phyloP scores from a whole-genome alignment of 148 eudicot species.

The Gaultheria prostrata region DNA sequence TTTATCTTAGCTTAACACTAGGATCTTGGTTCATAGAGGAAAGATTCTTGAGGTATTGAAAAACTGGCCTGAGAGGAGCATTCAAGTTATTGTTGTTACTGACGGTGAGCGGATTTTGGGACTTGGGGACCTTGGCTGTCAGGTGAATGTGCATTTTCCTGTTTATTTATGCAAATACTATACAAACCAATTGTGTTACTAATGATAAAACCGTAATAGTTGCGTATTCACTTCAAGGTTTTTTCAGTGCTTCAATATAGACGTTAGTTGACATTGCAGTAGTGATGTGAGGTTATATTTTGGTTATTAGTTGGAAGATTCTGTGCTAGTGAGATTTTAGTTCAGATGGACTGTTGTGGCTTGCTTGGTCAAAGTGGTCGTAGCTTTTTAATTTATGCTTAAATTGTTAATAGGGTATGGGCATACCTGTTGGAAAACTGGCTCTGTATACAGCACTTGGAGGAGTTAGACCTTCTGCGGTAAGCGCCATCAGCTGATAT shows the following conservation, averaged over 20 bases:
- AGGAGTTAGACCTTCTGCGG: constrained; percentile 92
- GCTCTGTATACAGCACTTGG: constrained; percentile 91
- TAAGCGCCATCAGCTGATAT: constrained; percentile 30
- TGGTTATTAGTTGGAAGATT: not conserved
- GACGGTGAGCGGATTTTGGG: constrained; percentile 28
- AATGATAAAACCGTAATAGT: not conserved
- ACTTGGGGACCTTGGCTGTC: constrained; percentile 30
- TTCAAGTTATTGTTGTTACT: constrained; percentile 26
- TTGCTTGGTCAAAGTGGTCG: not conserved
- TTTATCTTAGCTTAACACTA: not conserved
- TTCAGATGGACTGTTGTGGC: not conserved
- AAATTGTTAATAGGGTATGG: constrained; percentile 75
- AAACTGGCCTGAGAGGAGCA: constrained; percentile 29
- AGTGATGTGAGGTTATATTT: not conserved
- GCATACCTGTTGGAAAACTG: constrained; percentile 93
- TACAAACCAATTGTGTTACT: not conserved
- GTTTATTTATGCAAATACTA: not conserved
- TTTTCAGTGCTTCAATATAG: not conserved
- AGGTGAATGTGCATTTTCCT: constrained; percentile 6
- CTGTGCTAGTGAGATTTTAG: not conserved
- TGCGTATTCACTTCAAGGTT: not conserved
- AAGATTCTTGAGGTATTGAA: constrained; percentile 23
- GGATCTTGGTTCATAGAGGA: constrained; percentile 9
- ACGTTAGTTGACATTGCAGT: not conserved
- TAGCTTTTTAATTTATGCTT: not conserved